These are phyloP conservation scores for Aspergillus udagawae DNA, from an alignment of 2,329 filamentous ascomycete genomes.

Conservation along the genomic window DNA sequence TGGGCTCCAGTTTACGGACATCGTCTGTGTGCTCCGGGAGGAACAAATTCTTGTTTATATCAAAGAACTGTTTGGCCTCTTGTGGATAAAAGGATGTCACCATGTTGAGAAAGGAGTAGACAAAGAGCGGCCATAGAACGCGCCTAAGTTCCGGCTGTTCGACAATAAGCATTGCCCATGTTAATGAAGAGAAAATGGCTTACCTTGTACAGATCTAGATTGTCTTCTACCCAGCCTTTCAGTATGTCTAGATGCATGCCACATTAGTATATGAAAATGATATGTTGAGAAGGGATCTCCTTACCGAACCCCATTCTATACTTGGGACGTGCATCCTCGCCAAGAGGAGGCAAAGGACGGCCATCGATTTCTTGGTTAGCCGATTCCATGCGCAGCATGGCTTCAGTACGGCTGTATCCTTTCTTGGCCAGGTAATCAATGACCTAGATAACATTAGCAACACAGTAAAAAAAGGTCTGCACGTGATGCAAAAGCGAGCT, in stretches of 20 bases:
- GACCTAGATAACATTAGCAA: conserved; percentile 50
- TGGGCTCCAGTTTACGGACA: conserved; percentile 66
- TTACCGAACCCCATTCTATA: conserved; percentile 68
- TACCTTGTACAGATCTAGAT: conserved; percentile 90
- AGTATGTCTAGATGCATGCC: conserved; percentile 52
- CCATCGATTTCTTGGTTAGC: conserved; percentile 77
- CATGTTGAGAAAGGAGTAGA: conserved; percentile 85
- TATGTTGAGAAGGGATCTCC: conserved; percentile 7
- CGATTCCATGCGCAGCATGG: conserved; percentile 87
- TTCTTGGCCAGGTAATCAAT: conserved; percentile 96
- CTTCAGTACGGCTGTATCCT: conserved; percentile 88
- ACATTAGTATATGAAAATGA: background rate
- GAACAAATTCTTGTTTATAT: conserved; percentile 65
- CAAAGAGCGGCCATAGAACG: conserved; percentile 87
- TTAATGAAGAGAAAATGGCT: conserved; percentile 10
- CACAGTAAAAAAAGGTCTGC: conserved; percentile 1
- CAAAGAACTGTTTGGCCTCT: conserved; percentile 71
- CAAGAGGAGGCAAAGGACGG: conserved; percentile 62
- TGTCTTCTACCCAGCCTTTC: conserved; percentile 82
- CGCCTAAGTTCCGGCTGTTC: conserved; percentile 76
- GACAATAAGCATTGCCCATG: conserved; percentile 7
- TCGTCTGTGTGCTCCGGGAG: conserved; percentile 76
- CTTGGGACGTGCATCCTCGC: conserved; percentile 72
- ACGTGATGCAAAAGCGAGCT: background rate
- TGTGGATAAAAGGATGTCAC: conserved; percentile 66